Base-by-base conservation (phyloP, 2,329 filamentous ascomycete genomes). In the Fusarium longipes region DNA sequence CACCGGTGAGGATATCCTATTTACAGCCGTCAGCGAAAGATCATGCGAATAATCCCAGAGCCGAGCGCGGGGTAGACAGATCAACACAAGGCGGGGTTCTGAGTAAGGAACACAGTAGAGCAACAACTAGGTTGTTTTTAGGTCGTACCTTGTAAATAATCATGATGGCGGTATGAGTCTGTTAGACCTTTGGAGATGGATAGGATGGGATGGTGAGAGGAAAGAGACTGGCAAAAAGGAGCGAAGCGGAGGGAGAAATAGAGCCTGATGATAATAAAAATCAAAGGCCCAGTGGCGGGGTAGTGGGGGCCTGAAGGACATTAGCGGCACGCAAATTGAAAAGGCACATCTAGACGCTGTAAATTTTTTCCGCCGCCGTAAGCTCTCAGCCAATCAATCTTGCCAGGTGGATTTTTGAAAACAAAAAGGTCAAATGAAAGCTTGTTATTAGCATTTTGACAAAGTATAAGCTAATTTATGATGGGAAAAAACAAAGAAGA, bases 1-100 rank as follows among this genome's bases (percentile, higher is more conserved):
- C 95, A 72, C 84, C 92, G 82, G 88, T 92, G 82, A 97, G 80
- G 75, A 96, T 83, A 80, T 99, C 96, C 96, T 99, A 76, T 64
- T 70, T 72, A 73, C 70, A 73, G 72, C 62, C 73, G 76, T 72
- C 65, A 73, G 70, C 51, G 59, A 67, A 56, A 71, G 63, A 66
- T 63, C 64, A 71, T 60, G 65, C 55, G 43, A 57, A 61, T 45
- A 54, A 57, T 38, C 40, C 12, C 62, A 58, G 25, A 57, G 22
- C 36, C 50, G 43, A 62, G 60, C 63, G 71, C 65, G 71, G 72
- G 70, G 50, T 45, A 43, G 25, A 53, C 38, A 25, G 39, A 43
- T 43, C 24, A 29, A 43, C 25, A 29, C 35, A 38, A 32, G 43
- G 59, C 59, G 59, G 64, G 57, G 66, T 18, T 54, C 39, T 38